Evolutionary conservation across 2,329 filamentous ascomycete genomes (phyloP).

Genomic region (Zalaria sp.): DNA sequence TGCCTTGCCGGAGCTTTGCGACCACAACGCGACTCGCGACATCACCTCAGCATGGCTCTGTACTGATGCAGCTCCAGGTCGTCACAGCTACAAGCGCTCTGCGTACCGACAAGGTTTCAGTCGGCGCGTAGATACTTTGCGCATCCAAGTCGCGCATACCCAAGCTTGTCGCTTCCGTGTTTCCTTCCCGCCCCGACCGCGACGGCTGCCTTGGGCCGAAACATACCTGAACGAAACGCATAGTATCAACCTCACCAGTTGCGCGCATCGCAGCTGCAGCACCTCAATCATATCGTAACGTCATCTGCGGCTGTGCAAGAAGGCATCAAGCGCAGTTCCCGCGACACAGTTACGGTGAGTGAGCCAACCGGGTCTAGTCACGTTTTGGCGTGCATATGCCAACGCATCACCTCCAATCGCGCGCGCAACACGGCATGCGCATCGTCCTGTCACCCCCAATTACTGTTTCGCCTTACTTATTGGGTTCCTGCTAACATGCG

Average conservation of each 20-base stretch:
- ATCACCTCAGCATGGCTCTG: neutral
- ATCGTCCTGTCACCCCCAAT: constrained; percentile 17
- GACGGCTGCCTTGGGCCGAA: no score
- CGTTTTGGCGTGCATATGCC: constrained; percentile 12
- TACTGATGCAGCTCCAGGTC: neutral
- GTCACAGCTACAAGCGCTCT: neutral
- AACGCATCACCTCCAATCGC: constrained; percentile 27
- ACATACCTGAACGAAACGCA: no score
- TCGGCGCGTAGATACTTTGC: neutral
- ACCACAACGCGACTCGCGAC: neutral
- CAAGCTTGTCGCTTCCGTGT: neutral
- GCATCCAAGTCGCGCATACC: neutral
- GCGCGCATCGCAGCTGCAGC: neutral
- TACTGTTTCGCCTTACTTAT: constrained; percentile 15
- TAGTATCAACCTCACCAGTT: neutral
- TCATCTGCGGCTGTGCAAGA: neutral
- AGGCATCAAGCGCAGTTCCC: neutral
- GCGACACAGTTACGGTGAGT: neutral
- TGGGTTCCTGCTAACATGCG: constrained; percentile 16
- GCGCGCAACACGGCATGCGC: constrained; percentile 1
- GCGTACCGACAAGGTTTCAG: neutral
- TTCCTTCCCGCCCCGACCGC: neutral
- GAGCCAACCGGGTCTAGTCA: neutral
- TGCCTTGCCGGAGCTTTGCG: no score
- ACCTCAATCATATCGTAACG: neutral